Evolutionary conservation across 306 rosid genomes (phyloP).

Genomic region (Canavalia gladiata): DNA sequence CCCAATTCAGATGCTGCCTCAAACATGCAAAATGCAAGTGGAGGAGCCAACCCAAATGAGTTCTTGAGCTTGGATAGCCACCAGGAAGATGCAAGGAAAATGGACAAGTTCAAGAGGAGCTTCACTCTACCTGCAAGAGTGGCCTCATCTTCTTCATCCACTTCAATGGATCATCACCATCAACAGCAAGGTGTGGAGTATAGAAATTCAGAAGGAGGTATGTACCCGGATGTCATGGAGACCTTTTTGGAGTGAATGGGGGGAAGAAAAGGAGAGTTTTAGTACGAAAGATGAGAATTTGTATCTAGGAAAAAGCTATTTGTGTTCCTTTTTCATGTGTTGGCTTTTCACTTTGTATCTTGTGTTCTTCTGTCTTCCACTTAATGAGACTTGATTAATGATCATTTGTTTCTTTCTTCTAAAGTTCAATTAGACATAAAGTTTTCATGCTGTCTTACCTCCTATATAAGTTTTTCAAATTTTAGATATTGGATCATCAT

Average conservation of each 20-base stretch:
- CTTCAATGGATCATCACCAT: slow-evolving; percentile 82
- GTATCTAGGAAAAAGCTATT: slow-evolving; percentile 69
- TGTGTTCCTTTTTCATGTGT: slow-evolving; percentile 59
- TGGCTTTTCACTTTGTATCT: slow-evolving; percentile 55
- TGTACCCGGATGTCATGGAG: slow-evolving; percentile 94
- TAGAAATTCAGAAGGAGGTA: slow-evolving; percentile 75
- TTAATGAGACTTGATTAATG: slow-evolving; percentile 58
- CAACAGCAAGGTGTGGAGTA: slow-evolving; percentile 69
- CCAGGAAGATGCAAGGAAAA: slow-evolving; percentile 64
- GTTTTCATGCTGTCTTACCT: slow-evolving; percentile 33
- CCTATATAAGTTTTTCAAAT: neutral
- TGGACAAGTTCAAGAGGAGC: slow-evolving; percentile 90
- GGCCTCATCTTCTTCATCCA: slow-evolving; percentile 85
- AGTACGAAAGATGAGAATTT: slow-evolving; percentile 53
- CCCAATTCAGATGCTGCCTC: slow-evolving; percentile 58
- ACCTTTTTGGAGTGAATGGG: slow-evolving; percentile 80
- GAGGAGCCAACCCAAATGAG: slow-evolving; percentile 65
- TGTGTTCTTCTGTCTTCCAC: slow-evolving; percentile 56
- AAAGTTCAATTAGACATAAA: slow-evolving; percentile 52
- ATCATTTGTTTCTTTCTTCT: slow-evolving; percentile 61
- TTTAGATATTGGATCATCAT: slow-evolving; percentile 40
- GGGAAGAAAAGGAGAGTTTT: slow-evolving; percentile 20
- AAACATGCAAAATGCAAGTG: slow-evolving; percentile 56
- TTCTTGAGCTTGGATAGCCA: slow-evolving; percentile 94
- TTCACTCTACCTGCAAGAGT: slow-evolving; percentile 84